These are phyloP conservation scores for Hypoxylon sp. DNA, from an alignment of 2,329 filamentous ascomycete species.

Conservation along the genomic window DNA sequence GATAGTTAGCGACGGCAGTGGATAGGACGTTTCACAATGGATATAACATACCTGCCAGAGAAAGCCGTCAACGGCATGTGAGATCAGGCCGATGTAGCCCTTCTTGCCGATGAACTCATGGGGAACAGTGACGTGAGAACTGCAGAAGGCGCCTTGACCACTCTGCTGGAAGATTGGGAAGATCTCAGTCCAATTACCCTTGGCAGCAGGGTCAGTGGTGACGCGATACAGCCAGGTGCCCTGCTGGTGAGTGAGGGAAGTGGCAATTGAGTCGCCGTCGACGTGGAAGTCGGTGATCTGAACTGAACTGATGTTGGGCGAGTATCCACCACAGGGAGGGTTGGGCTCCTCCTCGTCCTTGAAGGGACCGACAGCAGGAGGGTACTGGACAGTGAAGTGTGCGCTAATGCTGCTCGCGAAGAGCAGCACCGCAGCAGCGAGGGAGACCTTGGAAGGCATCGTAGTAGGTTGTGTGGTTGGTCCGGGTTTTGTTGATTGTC, in stretches of 20 bases:
- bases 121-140: constrained; percentile 64
- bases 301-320: constrained; percentile 58
- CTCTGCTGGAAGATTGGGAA: constrained; percentile 69
- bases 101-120: constrained; percentile 67
- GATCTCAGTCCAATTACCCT: constrained; percentile 68
- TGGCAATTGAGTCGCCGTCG: constrained; percentile 67
- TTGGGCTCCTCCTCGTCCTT: constrained; percentile 62
- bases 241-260: constrained; percentile 66
- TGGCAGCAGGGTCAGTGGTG: constrained; percentile 65
- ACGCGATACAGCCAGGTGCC: constrained; percentile 71
- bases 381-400: constrained; percentile 70
- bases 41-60: constrained; percentile 66
- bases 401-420: constrained; percentile 61
- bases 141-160: constrained; percentile 69
- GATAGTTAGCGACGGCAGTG: constrained; percentile 23
- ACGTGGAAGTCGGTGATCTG: constrained; percentile 68
- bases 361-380: constrained; percentile 62
- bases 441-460: constrained; percentile 59
- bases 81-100: constrained; percentile 68
- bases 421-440: constrained; percentile 54
- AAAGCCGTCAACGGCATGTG: constrained; percentile 68
- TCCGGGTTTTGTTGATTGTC: constrained; percentile 13
- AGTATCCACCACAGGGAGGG: constrained; percentile 70
- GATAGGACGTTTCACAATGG: not conserved
- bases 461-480: constrained; percentile 38